These are phyloP conservation scores for Xylaria sp. DNA, from an alignment of 2,329 filamentous ascomycete species.

Conservation along the genomic window DNA sequence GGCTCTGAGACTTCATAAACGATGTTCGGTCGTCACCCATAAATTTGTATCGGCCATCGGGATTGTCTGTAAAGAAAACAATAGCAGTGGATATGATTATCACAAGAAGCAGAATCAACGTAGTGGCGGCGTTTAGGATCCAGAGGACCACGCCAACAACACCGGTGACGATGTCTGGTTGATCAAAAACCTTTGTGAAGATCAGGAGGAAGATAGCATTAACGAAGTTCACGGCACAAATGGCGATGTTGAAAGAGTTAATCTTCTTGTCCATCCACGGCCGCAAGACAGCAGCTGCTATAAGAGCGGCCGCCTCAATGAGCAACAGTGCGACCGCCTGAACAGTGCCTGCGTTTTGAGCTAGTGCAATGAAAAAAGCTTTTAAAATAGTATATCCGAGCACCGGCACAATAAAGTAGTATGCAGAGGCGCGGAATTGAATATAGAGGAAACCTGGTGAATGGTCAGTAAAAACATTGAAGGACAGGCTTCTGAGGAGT, in stretches of 20 bases:
- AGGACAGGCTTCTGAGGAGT: neutral
- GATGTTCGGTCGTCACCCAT: constrained; percentile 96
- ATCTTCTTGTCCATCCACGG: constrained; percentile 99
- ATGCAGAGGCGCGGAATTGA: constrained; percentile 92
- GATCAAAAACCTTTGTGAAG: constrained; percentile 85
- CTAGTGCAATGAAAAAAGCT: constrained; percentile 84
- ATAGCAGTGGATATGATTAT: constrained; percentile 75
- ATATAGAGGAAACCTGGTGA: constrained; percentile 84
- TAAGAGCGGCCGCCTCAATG: constrained; percentile 79
- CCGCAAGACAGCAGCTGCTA: constrained; percentile 78
- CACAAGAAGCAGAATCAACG: constrained; percentile 81
- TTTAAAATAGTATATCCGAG: constrained; percentile 84
- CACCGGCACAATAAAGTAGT: constrained; percentile 89
- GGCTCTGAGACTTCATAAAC: constrained; percentile 95
- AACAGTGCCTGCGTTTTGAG: constrained; percentile 70
- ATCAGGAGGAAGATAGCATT: constrained; percentile 88
- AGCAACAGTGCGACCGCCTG: constrained; percentile 85
- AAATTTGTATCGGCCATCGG: constrained; percentile 91
- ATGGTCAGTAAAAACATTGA: neutral
- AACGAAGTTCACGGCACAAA: constrained; percentile 87
- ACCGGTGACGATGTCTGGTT: constrained; percentile 82
- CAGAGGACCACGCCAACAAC: constrained; percentile 91
- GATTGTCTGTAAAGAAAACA: constrained; percentile 88
- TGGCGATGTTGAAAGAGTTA: constrained; percentile 94
- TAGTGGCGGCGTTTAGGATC: constrained; percentile 83